phyloP scores from a whole-genome alignment of 805 yeast species.

The Candida tibetensis region DNA sequence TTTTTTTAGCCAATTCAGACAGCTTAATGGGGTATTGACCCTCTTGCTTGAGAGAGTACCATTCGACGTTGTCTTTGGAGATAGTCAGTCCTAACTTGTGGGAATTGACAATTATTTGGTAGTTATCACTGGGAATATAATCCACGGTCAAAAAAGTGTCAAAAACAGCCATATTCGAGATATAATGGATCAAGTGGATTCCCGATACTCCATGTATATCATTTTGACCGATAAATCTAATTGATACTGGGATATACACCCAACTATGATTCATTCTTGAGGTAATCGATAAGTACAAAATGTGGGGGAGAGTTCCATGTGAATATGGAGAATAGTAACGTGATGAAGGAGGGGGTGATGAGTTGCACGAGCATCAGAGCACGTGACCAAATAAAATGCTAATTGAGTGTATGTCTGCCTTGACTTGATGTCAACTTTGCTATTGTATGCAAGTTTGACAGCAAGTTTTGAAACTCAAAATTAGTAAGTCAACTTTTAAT shows the following conservation, averaged over 20 bases:
- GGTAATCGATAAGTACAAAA: too few relatives aligned
- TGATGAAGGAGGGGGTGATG: too few relatives aligned
- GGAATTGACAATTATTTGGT: conserved; percentile 8
- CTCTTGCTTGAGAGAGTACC: conserved; percentile 7
- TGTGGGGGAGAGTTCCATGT: too few relatives aligned
- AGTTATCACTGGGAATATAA: conserved; percentile 12
- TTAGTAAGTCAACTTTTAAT: too few relatives aligned
- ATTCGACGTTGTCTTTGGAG: conserved; percentile 4
- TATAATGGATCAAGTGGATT: conserved; percentile 13
- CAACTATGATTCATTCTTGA: conserved; percentile 11
- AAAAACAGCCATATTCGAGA: not conserved
- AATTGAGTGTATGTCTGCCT: too few relatives aligned
- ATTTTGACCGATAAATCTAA: conserved; percentile 17
- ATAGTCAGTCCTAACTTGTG: not conserved
- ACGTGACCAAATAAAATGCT: conserved; percentile 1
- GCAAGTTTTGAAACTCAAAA: too few relatives aligned
- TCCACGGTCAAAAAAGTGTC: conserved; percentile 17
- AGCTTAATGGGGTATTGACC: not conserved
- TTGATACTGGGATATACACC: conserved; percentile 20
- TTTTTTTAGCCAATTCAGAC: conserved; percentile 10
- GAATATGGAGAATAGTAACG: too few relatives aligned
- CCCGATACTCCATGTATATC: conserved; percentile 23
- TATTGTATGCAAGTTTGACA: too few relatives aligned
- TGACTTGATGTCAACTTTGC: too few relatives aligned
- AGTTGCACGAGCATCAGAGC: not conserved